Percentiles rank a stretch among this genome's conserved stretches.
phyloP scores from a whole-genome alignment of 805 yeast species.

The Candida loeiensis region DNA sequence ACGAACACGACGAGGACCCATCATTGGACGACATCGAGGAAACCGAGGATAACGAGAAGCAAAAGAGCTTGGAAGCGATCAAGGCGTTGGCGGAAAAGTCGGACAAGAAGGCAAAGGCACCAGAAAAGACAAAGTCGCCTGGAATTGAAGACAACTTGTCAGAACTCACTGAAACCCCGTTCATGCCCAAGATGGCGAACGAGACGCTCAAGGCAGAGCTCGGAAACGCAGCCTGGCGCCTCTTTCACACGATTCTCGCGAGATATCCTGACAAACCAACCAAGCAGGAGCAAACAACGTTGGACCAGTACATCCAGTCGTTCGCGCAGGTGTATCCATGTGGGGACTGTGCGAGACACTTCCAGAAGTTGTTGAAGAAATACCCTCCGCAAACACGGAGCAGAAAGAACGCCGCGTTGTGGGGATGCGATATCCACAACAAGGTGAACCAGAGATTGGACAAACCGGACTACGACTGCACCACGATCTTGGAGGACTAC shows the following conservation, averaged over 20 bases:
- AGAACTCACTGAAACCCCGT: conserved; percentile 34
- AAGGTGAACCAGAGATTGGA: conserved; percentile 70
- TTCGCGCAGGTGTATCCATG: conserved; percentile 95
- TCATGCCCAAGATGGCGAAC: conserved; percentile 94
- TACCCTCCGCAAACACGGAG: conserved; percentile 83
- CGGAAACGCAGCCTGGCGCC: conserved; percentile 87
- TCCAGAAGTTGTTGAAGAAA: conserved; percentile 60
- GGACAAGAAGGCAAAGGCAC: neutral
- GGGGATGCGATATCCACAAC: conserved; percentile 96
- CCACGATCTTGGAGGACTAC: conserved; percentile 80
- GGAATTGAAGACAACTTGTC: neutral
- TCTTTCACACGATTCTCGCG: conserved; percentile 88
- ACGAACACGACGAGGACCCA: conserved; percentile 2
- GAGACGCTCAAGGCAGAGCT: conserved; percentile 77
- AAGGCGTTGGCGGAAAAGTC: neutral
- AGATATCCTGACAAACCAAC: conserved; percentile 86
- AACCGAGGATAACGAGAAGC: neutral
- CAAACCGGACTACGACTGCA: conserved; percentile 79
- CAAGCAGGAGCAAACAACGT: conserved; percentile 55
- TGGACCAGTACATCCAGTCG: conserved; percentile 59
- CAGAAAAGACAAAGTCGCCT: neutral
- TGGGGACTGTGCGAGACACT: conserved; percentile 95
- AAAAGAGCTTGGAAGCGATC: conserved; percentile 1
- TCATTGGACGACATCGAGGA: neutral
- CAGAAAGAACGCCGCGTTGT: conserved; percentile 77